phyloP scores from a whole-genome alignment of 2,329 filamentous ascomycete species.

The Cladophialophora bantiana region DNA sequence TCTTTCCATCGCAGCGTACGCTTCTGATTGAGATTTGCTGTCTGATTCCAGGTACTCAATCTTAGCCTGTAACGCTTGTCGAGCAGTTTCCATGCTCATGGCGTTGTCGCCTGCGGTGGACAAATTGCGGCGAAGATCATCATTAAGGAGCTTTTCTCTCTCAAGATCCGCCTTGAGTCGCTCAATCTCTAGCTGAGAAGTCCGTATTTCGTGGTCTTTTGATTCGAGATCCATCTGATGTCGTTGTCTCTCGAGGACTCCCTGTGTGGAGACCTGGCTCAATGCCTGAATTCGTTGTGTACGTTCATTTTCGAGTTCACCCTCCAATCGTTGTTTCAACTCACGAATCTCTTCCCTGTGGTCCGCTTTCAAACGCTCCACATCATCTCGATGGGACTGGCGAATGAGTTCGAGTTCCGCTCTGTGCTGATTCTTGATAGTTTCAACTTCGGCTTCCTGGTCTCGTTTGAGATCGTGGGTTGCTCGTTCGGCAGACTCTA shows the following conservation, averaged over 20 bases:
- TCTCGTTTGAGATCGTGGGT: constrained; percentile 61
- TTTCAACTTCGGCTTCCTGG: constrained; percentile 61
- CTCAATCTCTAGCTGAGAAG: constrained; percentile 51
- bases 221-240: constrained; percentile 56
- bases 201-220: constrained; percentile 62
- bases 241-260: constrained; percentile 55
- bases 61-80: constrained; percentile 77
- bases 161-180: constrained; percentile 57
- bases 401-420: constrained; percentile 50
- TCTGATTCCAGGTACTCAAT: constrained; percentile 90
- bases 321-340: constrained; percentile 67
- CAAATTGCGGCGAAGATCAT: constrained; percentile 64
- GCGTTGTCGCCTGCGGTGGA: constrained; percentile 67
- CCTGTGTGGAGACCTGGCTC: constrained; percentile 66
- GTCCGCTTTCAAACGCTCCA: constrained; percentile 64
- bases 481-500: constrained; percentile 56
- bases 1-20: constrained; percentile 81
- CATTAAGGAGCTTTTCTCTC: constrained; percentile 69
- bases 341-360: constrained; percentile 74
- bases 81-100: constrained; percentile 74
- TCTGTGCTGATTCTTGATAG: constrained; percentile 60
- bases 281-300: constrained; percentile 66
- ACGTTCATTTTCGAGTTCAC: constrained; percentile 72
- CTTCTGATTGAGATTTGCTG: constrained; percentile 84
- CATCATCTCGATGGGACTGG: constrained; percentile 58